phyloP scores from a whole-genome alignment of 2,329 filamentous ascomycete genomes.

The Chlorencoelia australis region DNA sequence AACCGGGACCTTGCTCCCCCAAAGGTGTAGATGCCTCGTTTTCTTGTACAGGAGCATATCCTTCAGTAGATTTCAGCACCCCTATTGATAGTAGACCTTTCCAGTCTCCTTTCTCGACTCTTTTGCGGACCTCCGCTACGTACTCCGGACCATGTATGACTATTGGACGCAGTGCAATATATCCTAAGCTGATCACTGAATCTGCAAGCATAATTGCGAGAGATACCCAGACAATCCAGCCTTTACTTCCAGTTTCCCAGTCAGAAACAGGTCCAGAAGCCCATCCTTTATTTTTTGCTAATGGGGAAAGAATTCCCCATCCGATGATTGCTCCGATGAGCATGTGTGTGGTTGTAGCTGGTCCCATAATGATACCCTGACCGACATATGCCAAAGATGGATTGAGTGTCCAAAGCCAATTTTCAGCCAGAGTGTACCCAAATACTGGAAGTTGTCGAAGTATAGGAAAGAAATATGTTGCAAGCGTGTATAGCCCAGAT shows the following conservation, averaged over 20 bases:
- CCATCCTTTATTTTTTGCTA: constrained; percentile 81
- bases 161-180: constrained; percentile 59
- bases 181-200: constrained; percentile 76
- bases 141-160: constrained; percentile 36
- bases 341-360: constrained; percentile 93
- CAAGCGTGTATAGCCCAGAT: constrained; percentile 61
- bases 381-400: constrained; percentile 95
- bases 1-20: background rate
- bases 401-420: constrained; percentile 94
- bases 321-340: constrained; percentile 78
- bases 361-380: constrained; percentile 97
- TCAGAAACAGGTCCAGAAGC: constrained; percentile 77
- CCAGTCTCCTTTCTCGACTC: constrained; percentile 23
- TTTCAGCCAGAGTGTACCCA: constrained; percentile 59
- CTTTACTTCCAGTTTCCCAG: constrained; percentile 90
- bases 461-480: constrained; percentile 82
- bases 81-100: constrained; percentile 17
- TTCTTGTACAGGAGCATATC: constrained; percentile 23
- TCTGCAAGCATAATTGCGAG: constrained; percentile 95
- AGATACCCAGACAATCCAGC: constrained; percentile 97
- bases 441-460: constrained; percentile 82
- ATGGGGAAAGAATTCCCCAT: constrained; percentile 82
- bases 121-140: constrained; percentile 23
- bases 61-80: constrained; percentile 12
- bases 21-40: constrained; percentile 7